These are phyloP conservation scores for Cynara cardunculus DNA, from an alignment of 129 eudicot genomes.

Conservation along the genomic window DNA sequence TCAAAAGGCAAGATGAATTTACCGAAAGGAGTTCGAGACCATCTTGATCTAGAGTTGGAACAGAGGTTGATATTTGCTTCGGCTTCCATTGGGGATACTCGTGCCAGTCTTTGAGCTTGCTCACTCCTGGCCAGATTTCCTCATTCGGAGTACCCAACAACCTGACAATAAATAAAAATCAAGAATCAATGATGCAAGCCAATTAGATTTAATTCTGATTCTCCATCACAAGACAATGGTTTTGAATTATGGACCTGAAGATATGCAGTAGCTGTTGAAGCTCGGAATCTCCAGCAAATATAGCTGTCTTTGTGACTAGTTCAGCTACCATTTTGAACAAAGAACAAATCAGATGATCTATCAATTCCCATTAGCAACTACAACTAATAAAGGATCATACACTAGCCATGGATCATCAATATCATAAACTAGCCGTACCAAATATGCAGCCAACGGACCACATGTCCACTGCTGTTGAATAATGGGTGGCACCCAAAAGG, in stretches of 20 bases:
- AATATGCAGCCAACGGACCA: conserved; percentile 99
- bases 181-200: background rate
- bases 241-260: conserved; percentile 56
- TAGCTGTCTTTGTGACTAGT: conserved; percentile 64
- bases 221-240: background rate
- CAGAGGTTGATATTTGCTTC: conserved; percentile 50
- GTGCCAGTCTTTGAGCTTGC: conserved; percentile 84
- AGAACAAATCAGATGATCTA: background rate
- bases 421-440: too few relatives aligned
- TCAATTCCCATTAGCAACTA: background rate
- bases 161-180: conserved; percentile 28
- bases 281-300: conserved; percentile 92
- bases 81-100: conserved; percentile 94
- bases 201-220: background rate
- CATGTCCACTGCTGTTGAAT: conserved; percentile 90
- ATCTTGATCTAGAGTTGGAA: conserved; percentile 55
- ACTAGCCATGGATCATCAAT: background rate
- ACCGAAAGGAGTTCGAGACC: conserved; percentile 72
- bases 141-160: conserved; percentile 94
- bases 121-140: conserved; percentile 87
- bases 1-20: background rate
- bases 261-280: conserved; percentile 94
- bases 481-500: conserved; percentile 92
- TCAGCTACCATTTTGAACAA: conserved; percentile 46
- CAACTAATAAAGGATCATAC: background rate